phyloP scores from a whole-genome alignment of 2,329 filamentous ascomycete species.

The Claviceps purpurea region DNA sequence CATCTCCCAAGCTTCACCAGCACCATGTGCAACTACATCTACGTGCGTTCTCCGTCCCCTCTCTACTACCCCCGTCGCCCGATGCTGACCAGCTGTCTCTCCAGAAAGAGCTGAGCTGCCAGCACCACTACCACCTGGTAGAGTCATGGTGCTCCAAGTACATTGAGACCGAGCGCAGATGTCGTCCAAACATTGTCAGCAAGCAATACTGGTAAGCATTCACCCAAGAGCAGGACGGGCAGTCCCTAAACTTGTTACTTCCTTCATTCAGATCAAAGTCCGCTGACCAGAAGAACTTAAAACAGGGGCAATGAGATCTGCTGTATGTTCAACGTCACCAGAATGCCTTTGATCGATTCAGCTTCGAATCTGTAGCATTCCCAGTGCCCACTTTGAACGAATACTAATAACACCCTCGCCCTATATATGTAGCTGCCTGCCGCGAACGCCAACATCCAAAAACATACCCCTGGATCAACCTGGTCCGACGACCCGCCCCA shows the following conservation, averaged over 20 bases:
- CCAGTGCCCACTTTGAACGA: neutral
- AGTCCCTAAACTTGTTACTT: too few species aligned
- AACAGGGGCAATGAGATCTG: slow-evolving; percentile 30
- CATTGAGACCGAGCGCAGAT: slow-evolving; percentile 29
- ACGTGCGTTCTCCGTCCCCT: slow-evolving; percentile 18
- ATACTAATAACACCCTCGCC: slow-evolving; percentile 6
- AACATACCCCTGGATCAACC: slow-evolving; percentile 24
- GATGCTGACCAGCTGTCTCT: neutral
- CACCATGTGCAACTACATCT: slow-evolving; percentile 40
- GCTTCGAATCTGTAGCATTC: neutral
- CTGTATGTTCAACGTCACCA: slow-evolving; percentile 19
- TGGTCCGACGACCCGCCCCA: slow-evolving; percentile 22
- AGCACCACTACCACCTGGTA: slow-evolving; percentile 35
- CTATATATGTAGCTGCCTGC: slow-evolving; percentile 19
- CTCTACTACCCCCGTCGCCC: neutral
- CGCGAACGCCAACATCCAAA: slow-evolving; percentile 26
- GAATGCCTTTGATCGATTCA: too few species aligned
- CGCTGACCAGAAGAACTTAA: neutral
- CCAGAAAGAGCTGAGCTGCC: slow-evolving; percentile 38
- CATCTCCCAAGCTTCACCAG: neutral
- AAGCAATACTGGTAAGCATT: slow-evolving; percentile 30
- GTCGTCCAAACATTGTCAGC: slow-evolving; percentile 29
- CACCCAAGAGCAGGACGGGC: neutral
- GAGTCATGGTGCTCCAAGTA: slow-evolving; percentile 33
- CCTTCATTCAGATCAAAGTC: too few species aligned